A percentile compares a stretch with the other conserved stretches of the same genome.
Conservation (phyloP, 2,329 filamentous ascomycete species). For the Alternaria brassicae region DNA sequence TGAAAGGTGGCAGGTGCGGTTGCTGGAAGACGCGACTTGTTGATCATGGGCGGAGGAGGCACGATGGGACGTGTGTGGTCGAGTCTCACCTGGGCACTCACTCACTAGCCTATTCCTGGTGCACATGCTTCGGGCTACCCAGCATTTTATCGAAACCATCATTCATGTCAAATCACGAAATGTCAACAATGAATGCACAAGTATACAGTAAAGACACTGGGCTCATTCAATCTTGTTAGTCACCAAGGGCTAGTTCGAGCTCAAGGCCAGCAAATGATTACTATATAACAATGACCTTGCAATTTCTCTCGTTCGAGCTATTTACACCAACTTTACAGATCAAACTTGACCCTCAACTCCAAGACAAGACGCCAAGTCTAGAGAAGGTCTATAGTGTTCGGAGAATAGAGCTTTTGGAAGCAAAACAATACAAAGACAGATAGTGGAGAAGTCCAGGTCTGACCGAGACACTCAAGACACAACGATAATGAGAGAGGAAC, state of each 20-base stretch:
- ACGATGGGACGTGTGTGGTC: not conserved
- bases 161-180: not conserved
- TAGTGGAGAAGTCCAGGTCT: not conserved
- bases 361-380: not conserved
- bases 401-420: not conserved
- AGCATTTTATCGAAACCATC: not conserved
- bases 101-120: not conserved
- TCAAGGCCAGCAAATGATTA: not conserved
- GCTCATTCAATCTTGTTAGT: too few species aligned
- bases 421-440: not conserved
- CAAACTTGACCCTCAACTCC: not conserved
- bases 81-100: not conserved
- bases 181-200: too few species aligned
- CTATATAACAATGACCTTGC: too few species aligned
- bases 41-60: not conserved
- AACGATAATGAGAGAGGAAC: not conserved
- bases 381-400: not conserved
- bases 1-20: not conserved
- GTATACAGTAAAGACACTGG: too few species aligned
- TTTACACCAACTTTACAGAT: not conserved
- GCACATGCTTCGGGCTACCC: not conserved
- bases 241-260: too few species aligned
- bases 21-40: not conserved
- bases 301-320: not conserved
- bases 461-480: not conserved